Base-by-base conservation (phyloP, 345 rosid species). In the Aquilaria yunnanensis region DNA sequence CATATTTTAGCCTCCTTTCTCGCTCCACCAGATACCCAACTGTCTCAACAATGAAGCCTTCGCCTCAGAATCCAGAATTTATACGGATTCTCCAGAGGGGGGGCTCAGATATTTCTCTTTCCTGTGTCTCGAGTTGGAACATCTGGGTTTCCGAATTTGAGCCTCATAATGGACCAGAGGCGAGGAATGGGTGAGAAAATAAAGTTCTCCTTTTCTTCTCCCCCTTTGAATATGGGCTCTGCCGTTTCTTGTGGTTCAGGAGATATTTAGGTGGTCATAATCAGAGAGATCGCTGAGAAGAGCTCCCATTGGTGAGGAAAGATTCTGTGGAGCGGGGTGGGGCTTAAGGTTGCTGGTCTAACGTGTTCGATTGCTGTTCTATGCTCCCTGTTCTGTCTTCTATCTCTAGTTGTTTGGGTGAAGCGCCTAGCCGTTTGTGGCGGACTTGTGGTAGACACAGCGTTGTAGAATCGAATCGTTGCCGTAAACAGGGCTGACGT, bases 321-420 rank as follows among this genome's bases (percentile, higher is more conserved):
- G 84, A 79, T 75, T 82, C 65, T 72, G 71, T 66, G 75, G 74
- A 51, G 51, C 55, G 76, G 53, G 66, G 50, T 51, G 53, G 52
- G 32, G 46, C 43, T 37, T 3, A 4, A 37, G 8, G 43, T 1
- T 1, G 5, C 43, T 3, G 53, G 62, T 13, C 47, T 58, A 59
- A 79, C 86, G 88, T 81, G 86, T 72, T 69, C 58, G 51, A 47
- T 72, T 70, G 14, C 79, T 31, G 68, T 58, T 78, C 88, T 56
- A 60, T 75, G 69, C 55, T 60, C 14, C 0, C n/a, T 51, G 1
- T 57, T 64, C 6, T 10, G 6, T 32, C 32, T 31, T 31, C 4
- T 31, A 16, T 1, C 9, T 2, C 34, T 12, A 3, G n/a, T 5
- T 37, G 43, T 37, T 37, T 37, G 1, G 43, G 43, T 37, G 2